phyloP scores from a whole-genome alignment of 2,329 filamentous ascomycete genomes.

The Colletotrichum falcatum region DNA sequence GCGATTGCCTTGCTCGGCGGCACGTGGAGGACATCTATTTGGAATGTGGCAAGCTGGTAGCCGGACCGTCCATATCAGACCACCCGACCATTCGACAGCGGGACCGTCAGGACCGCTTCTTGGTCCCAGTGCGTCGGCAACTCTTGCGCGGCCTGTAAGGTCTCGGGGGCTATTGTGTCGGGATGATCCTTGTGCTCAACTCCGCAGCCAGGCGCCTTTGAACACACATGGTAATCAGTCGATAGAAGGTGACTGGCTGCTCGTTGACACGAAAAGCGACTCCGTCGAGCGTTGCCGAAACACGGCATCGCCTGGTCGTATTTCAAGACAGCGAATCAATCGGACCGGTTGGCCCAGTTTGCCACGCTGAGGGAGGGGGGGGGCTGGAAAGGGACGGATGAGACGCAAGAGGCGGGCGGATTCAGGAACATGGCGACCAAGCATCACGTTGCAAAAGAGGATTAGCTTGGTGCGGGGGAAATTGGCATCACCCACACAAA shows the following conservation, averaged over 20 bases:
- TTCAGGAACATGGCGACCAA: conserved; percentile 32
- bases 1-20: neutral
- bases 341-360: neutral
- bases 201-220: too few relatives aligned
- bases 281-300: conserved; percentile 19
- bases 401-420: conserved; percentile 13
- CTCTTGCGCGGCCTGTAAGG: neutral
- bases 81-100: neutral
- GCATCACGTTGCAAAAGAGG: neutral
- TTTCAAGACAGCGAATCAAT: conserved; percentile 18
- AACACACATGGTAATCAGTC: too few relatives aligned
- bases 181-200: neutral
- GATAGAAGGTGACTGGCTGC: neutral
- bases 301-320: neutral
- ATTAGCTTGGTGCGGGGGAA: conserved; percentile 5
- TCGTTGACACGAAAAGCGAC: neutral
- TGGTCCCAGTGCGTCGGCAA: conserved; percentile 2
- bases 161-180: neutral
- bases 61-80: neutral
- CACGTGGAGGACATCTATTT: conserved; percentile 35
- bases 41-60: conserved; percentile 23
- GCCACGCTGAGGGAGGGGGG: conserved; percentile 5
- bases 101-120: conserved; percentile 7
- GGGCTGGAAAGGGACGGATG: neutral
- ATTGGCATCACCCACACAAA: neutral